Evolutionary conservation across 768 basidiomycete genomes (phyloP), one percentile per base, ranked within the genome.

Genomic region (Naganishia antarctica): DNA sequence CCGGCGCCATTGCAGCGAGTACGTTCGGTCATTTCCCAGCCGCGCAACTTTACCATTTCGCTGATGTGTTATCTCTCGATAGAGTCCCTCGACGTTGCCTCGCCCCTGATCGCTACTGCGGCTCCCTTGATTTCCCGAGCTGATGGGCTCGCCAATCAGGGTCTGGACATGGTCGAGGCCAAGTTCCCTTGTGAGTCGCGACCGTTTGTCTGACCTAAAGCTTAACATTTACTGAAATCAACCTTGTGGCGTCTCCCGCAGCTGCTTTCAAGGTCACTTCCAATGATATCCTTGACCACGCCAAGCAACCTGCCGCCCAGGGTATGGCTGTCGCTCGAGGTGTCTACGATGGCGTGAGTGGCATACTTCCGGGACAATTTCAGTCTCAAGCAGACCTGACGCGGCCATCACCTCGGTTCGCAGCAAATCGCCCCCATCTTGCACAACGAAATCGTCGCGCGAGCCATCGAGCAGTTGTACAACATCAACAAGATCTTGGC

Each of bases 221-320:
- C 53, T 44, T 63, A 25, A 41, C 32, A n/a, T 40, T 41, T 2
- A 40, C 58, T 13, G 28, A 58, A 1, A 60, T 51, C 34, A 61
- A 61, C 28, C 37, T 66, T 40, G 34, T 25, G 25, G 29, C 46
- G 49, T 11, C 41, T 23, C 16, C 23, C 26, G 4, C 37, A 74
- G 73, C 73, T 71, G 70, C 76, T n/a, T 77, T 77, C 76, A 73
- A 72, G 68, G 74, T 72, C 40, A 70, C 70, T n/a, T 70, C 73
- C 48, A 59, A 69, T 40, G 73, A 74, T 25, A 67, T 74, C 15
- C 66, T 75, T 59, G 71, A 70, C 2, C 21, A 26, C 29, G 70
- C 72, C 63, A 70, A 74, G 69, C 73, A 76, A 61, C 60, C 60
- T 21, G n/a, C 63, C n/a, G 47, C 51, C 8, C 62, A 64, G n/a